These are phyloP conservation scores for Fragaria vesca DNA, from an alignment of 306 rosid species.

Conservation along the genomic window DNA sequence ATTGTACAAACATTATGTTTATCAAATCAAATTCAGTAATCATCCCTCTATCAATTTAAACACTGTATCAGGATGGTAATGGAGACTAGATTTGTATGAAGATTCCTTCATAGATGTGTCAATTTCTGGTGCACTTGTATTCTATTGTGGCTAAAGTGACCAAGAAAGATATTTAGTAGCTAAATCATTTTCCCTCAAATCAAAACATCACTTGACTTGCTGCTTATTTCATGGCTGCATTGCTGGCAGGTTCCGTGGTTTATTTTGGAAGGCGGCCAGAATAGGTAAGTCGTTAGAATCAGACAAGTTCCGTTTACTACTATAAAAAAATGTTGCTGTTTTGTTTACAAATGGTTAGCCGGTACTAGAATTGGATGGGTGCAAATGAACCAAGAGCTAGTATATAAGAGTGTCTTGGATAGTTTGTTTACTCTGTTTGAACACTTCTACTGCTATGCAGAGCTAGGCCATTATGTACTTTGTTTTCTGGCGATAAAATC, in stretches of 20 bases:
- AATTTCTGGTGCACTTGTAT: background rate
- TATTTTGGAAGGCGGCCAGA: conserved; percentile 80
- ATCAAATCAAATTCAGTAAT: too few species aligned
- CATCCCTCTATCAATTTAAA: background rate
- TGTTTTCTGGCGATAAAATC: background rate
- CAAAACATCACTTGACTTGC: background rate
- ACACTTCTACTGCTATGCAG: background rate
- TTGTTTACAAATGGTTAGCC: background rate
- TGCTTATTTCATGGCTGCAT: background rate
- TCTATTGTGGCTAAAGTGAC: background rate
- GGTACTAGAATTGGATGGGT: too few species aligned
- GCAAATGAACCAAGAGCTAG: background rate
- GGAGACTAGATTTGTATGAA: background rate
- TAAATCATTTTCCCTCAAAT: background rate
- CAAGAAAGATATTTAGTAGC: background rate
- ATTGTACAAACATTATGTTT: background rate
- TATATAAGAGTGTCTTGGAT: background rate
- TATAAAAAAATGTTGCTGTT: background rate
- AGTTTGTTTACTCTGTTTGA: background rate
- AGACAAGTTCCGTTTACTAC: conserved; percentile 5
- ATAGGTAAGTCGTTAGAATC: conserved; percentile 45
- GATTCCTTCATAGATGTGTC: background rate
- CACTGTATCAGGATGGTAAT: background rate
- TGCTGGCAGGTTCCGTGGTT: conserved; percentile 59
- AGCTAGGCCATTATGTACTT: background rate